phyloP scores from a whole-genome alignment of 108 stramenopile species.

The Nitzschia sp. region DNA sequence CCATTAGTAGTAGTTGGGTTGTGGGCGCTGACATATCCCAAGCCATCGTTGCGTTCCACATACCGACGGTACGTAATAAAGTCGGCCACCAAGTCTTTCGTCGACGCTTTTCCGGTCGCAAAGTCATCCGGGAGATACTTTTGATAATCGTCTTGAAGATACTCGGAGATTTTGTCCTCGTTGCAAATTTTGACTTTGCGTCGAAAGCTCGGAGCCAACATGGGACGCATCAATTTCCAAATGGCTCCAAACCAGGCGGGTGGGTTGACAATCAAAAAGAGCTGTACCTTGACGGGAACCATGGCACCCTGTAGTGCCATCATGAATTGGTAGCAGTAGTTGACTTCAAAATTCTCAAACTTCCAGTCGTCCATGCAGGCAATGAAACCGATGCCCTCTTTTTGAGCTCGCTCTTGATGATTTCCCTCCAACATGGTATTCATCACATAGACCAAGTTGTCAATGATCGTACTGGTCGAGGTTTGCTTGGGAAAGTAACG shows the following conservation, averaged over 20 bases:
- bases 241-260: constrained; percentile 48
- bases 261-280: too few species aligned
- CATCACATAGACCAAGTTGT: constrained; percentile 47
- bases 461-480: constrained; percentile 44
- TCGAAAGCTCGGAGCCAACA: constrained; percentile 35
- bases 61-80: too few species aligned
- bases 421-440: too few species aligned
- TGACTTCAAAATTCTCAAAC: constrained; percentile 41
- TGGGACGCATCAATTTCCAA: constrained; percentile 48
- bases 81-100: too few species aligned
- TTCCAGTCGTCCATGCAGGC: constrained; percentile 57
- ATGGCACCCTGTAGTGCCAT: constrained; percentile 40
- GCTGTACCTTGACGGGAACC: constrained; percentile 35
- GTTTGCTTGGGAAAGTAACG: too few species aligned
- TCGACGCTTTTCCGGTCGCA: constrained; percentile 17
- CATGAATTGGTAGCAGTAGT: constrained; percentile 51
- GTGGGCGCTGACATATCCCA: too few species aligned
- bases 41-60: too few species aligned
- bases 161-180: constrained; percentile 16
- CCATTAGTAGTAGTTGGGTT: too few species aligned
- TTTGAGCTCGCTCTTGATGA: constrained; percentile 24
- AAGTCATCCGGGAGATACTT: constrained; percentile 47
- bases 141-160: constrained; percentile 24
- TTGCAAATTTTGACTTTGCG: constrained; percentile 40
- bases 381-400: too few species aligned